phyloP scores from a whole-genome alignment of 202 grass and related monocot species.

The Schoenoplectus tabernaemontani region DNA sequence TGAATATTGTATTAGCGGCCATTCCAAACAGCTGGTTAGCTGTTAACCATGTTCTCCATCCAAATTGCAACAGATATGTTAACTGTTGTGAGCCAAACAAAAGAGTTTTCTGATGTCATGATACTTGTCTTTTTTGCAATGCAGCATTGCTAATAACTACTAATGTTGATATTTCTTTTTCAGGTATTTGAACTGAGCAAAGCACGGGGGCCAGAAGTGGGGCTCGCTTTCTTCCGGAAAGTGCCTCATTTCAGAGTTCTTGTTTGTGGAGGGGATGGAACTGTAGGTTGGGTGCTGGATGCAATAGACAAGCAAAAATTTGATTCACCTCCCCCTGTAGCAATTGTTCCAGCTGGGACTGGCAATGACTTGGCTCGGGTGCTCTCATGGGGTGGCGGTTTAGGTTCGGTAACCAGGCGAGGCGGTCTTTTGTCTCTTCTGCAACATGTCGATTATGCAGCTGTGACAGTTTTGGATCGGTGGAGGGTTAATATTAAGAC shows the following conservation, averaged over 20 bases:
- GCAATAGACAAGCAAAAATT: constrained; percentile 84
- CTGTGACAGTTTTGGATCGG: constrained; percentile 86
- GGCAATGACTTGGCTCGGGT: constrained; percentile 94
- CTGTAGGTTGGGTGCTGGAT: constrained; percentile 82
- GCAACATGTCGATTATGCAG: constrained; percentile 74
- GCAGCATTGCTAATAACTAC: neutral
- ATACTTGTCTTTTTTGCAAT: neutral
- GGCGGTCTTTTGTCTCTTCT: constrained; percentile 72
- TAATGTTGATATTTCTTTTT: neutral
- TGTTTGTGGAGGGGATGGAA: constrained; percentile 96
- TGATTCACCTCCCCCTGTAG: constrained; percentile 70
- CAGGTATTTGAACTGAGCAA: constrained; percentile 87
- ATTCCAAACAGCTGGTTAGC: neutral
- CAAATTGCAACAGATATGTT: neutral
- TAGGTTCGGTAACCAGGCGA: constrained; percentile 55
- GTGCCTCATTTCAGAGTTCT: constrained; percentile 85
- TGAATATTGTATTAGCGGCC: neutral
- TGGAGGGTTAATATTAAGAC: constrained; percentile 74
- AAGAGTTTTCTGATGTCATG: neutral
- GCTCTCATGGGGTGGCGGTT: constrained; percentile 76
- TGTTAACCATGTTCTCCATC: neutral
- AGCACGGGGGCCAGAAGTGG: constrained; percentile 71
- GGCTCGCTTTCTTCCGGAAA: constrained; percentile 64
- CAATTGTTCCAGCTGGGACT: constrained; percentile 86
- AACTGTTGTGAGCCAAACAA: neutral